Evolutionary conservation across 1,284 basidiomycete species (phyloP).

Genomic region (Heterobasidion parviporum): DNA sequence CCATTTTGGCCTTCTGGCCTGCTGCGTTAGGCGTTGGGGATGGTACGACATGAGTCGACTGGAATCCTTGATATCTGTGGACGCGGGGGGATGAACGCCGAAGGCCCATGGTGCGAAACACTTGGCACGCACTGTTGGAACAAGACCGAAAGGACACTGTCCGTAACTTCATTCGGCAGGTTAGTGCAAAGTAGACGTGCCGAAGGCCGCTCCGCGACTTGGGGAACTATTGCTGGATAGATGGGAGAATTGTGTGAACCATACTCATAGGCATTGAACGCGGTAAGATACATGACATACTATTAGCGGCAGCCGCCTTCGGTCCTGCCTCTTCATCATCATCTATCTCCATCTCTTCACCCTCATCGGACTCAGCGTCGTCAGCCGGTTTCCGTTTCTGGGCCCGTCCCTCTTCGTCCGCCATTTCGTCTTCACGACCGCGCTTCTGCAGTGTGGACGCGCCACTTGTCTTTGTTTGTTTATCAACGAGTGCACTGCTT

Average conservation of each 20-base stretch:
- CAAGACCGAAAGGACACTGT: conserved; percentile 71
- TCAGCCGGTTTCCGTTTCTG: conserved; percentile 50
- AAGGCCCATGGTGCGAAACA: background rate
- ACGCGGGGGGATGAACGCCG: background rate
- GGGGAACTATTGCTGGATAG: conserved; percentile 6
- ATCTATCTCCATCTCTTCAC: conserved; percentile 80
- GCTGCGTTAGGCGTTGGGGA: conserved; percentile 55
- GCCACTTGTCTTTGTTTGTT: conserved; percentile 10
- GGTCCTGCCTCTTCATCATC: conserved; percentile 49
- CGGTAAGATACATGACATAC: conserved; percentile 30
- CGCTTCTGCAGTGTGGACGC: conserved; percentile 45
- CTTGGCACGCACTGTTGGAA: conserved; percentile 73
- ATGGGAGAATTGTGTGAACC: conserved; percentile 18
- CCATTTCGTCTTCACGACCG: conserved; percentile 47
- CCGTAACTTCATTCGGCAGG: conserved; percentile 74
- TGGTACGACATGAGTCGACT: conserved; percentile 57
- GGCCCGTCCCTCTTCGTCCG: conserved; percentile 41
- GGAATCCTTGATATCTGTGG: conserved; percentile 68
- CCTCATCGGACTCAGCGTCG: conserved; percentile 38
- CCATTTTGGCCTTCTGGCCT: conserved; percentile 62
- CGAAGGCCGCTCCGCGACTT: conserved; percentile 42
- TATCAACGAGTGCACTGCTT: conserved; percentile 23
- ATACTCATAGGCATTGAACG: conserved; percentile 14
- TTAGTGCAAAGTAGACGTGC: conserved; percentile 67
- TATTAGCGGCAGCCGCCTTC: conserved; percentile 8